Base-by-base conservation (phyloP, 768 basidiomycete species). In the Auricularia heimuer region DNA sequence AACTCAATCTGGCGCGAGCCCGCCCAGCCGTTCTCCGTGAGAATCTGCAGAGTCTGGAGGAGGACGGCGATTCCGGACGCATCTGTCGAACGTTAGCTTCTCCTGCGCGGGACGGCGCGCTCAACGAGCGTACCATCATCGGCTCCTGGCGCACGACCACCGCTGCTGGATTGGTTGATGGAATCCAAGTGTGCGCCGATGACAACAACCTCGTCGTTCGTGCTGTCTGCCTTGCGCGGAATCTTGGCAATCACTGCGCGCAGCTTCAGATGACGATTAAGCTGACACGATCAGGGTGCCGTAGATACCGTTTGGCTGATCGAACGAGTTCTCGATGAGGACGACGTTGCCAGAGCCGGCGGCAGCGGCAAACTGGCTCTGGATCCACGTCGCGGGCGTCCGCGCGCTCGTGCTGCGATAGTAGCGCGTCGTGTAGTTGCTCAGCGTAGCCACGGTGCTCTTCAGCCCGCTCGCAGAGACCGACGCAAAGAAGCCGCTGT, bases 181-280 rank as follows among this genome's bases (percentile, higher is more conserved):
- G 51, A 60, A 62, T 68, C 69, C 39, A 65, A 64, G 61, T 70
- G 69, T 11, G 68, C 69, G 16, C 67, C 67, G 54, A 70, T 65
- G 11, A 68, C 63, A 16, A 63, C 68, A 29, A 62, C 37, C 56
- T 60, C 56, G 56, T 60, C 34, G 29, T 29, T 33, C 11, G 12
- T 14, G 34, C 56, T 60, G 16, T 6, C 12, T n/a, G 14, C 34
- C 29, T 14, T 34, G 56, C 56, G 29, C 34, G 24, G 29, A 18
- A 60, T 60, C 24, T 14, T 34, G 12, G 24, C 56, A 33, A 60
- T 34, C 6, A 60, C 56, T 51, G 21, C 47, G 18, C 47, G 18
- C 11, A 6, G 16, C 16, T 6, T 51, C 47, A 51, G 16, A 6
- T 6, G 4, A 1, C 16, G 47, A 8, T 16, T 11, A 8, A 51